phyloP scores from a whole-genome alignment of 2,329 filamentous ascomycete species.

The Aquanectria penicillioides region DNA sequence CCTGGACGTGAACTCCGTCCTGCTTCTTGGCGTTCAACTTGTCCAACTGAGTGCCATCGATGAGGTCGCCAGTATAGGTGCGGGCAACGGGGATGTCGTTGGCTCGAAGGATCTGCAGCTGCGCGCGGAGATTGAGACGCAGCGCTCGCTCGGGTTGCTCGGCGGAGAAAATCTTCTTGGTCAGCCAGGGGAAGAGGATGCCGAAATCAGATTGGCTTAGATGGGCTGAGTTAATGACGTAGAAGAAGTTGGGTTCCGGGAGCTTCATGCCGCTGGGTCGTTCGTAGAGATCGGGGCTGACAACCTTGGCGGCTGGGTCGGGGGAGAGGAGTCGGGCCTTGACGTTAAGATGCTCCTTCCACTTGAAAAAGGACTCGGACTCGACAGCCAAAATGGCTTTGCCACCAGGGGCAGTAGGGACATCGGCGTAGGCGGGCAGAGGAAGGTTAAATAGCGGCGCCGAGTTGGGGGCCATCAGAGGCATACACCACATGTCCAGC shows the following conservation, averaged over 20 bases:
- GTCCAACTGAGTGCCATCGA: constrained; percentile 56
- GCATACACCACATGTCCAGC: constrained; percentile 84
- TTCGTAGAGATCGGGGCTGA: constrained; percentile 54
- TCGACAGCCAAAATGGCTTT: constrained; percentile 74
- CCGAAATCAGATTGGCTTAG: constrained; percentile 87
- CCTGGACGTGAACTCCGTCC: constrained; percentile 35
- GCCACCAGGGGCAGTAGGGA: constrained; percentile 62
- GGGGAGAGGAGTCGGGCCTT: constrained; percentile 74
- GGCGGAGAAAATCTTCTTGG: constrained; percentile 65
- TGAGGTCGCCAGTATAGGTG: constrained; percentile 60
- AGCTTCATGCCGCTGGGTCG: constrained; percentile 55
- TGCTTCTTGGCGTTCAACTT: constrained; percentile 44
- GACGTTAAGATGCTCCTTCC: constrained; percentile 76
- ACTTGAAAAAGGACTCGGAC: constrained; percentile 82
- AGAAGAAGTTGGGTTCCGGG: constrained; percentile 75
- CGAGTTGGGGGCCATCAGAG: constrained; percentile 71
- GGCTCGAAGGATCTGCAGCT: constrained; percentile 64
- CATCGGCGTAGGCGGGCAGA: constrained; percentile 72
- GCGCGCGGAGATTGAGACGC: constrained; percentile 67
- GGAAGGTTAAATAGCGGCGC: constrained; percentile 76
- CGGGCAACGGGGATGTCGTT: constrained; percentile 60
- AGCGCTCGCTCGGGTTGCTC: constrained; percentile 68
- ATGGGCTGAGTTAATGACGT: constrained; percentile 78
- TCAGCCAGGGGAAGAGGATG: constrained; percentile 79
- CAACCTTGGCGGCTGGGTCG: constrained; percentile 55